phyloP scores from a whole-genome alignment of 768 basidiomycete species.

The Lentinula lateritia region DNA sequence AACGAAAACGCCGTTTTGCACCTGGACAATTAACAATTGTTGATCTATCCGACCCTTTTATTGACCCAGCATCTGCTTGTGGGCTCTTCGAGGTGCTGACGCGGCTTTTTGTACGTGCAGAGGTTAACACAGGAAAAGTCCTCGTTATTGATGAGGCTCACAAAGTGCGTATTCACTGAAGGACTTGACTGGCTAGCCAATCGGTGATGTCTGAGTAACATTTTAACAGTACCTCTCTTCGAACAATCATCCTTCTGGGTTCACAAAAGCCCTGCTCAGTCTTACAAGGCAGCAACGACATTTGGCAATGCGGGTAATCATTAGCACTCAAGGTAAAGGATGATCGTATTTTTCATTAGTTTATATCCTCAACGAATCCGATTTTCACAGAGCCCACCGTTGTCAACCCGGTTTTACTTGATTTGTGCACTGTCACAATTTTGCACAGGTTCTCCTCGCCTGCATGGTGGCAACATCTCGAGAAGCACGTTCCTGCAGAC shows the following conservation, averaged over 20 bases:
- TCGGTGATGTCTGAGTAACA: too few relatives aligned
- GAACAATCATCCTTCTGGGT: constrained; percentile 37
- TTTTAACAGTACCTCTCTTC: constrained; percentile 50
- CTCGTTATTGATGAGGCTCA: constrained; percentile 74
- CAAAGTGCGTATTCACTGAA: constrained; percentile 37
- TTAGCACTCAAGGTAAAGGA: constrained; percentile 64
- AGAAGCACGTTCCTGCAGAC: constrained; percentile 62
- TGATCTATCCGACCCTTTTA: constrained; percentile 70
- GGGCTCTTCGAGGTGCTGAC: constrained; percentile 66
- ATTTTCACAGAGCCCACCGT: constrained; percentile 54
- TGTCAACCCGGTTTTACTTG: constrained; percentile 60
- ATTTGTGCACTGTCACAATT: constrained; percentile 61
- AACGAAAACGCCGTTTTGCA: constrained; percentile 33
- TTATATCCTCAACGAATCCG: neutral
- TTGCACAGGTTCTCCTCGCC: constrained; percentile 73
- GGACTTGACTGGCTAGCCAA: too few relatives aligned
- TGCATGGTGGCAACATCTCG: constrained; percentile 68
- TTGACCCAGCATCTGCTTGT: constrained; percentile 63
- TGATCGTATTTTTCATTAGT: neutral
- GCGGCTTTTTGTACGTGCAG: constrained; percentile 56
- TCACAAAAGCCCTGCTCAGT: constrained; percentile 53
- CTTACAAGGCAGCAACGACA: constrained; percentile 69
- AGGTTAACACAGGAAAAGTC: constrained; percentile 59
- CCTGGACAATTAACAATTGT: constrained; percentile 60
- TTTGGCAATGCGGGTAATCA: constrained; percentile 64